Evolutionary conservation across 2,329 filamentous ascomycete species (phyloP), one percentile per base, ranked within the genome.

Genomic region (Sporothrix luriei): DNA sequence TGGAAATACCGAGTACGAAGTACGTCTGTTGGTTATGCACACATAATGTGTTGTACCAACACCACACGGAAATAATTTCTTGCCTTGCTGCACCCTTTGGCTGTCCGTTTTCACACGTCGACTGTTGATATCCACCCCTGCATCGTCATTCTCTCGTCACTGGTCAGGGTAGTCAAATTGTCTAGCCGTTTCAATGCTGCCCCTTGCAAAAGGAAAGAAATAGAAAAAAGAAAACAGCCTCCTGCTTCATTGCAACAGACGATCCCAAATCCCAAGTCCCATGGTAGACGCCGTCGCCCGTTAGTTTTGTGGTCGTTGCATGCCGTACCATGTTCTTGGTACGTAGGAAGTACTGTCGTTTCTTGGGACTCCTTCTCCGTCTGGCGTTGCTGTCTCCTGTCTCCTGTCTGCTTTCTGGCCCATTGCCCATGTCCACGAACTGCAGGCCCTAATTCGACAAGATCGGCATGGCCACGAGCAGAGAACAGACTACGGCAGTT

Each of bases 401-500:
- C 9, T 59, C 33, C 19, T 29, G 29, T 40, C 9, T 59, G 19
- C 19, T 59, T 40, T 59, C 24, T 40, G 5, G 19, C n/a, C 26
- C 54, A 57, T 21, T 40, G 21, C 33, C 19, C 55, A 59, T 43
- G 55, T 26, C 11, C 21, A 62, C 59, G 59, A 62, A 29, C 14
- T 62, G 40, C 21, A 62, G n/a, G 14, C 59, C 59, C 46, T 13
- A 62, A 62, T 48, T 21, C 59, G 59, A 62, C 11, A 62, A 62
- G 59, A 62, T 62, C 59, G 59, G 26, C 59, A 59, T n/a, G 3
- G 13, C 55, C 55, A 38, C 21, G 11, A 2, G 33, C 52, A 33
- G 16, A 57, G 29, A n/a, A 19, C 24, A 10, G 19, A 57, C 24
- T 3, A 29, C 54, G 54, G 54, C 54, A 40, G 26, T 38, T 57